These are phyloP conservation scores for Mucor mucedo DNA, from an alignment of 371 early-diverging fungal genomes.

Conservation along the genomic window DNA sequence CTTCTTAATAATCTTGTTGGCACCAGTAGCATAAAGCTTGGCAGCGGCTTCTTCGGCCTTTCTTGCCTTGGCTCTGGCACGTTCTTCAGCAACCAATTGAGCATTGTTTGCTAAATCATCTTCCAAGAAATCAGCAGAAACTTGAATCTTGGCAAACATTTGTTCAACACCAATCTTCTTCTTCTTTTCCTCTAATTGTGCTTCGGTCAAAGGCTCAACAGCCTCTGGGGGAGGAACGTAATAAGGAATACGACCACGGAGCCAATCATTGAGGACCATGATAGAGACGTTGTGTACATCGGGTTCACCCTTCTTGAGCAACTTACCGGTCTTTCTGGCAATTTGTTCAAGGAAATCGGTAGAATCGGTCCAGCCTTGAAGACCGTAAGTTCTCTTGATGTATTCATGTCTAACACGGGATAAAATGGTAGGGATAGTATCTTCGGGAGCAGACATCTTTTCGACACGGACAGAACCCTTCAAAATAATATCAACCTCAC, in stretches of 20 bases:
- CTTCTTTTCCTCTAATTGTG: conserved; percentile 43
- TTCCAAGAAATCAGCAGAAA: conserved; percentile 75
- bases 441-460: conserved; percentile 93
- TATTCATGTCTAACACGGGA: conserved; percentile 89
- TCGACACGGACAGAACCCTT: conserved; percentile 99
- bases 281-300: conserved; percentile 94
- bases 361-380: conserved; percentile 83
- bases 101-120: conserved; percentile 77
- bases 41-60: conserved; percentile 48
- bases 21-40: conserved; percentile 7
- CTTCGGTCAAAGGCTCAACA: conserved; percentile 35
- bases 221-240: conserved; percentile 85
- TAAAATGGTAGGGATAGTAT: conserved; percentile 89
- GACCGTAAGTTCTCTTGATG: conserved; percentile 88
- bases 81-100: conserved; percentile 53
- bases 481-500: conserved; percentile 95
- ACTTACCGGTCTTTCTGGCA: conserved; percentile 89
- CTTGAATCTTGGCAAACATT: conserved; percentile 83
- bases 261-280: conserved; percentile 99
- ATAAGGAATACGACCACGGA: conserved; percentile 98
- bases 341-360: conserved; percentile 92
- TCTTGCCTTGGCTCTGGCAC: conserved; percentile 52
- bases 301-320: conserved; percentile 97
- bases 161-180: conserved; percentile 72
- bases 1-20: conserved; percentile 15